Evolutionary conservation across 75 land plant genomes (phyloP).

Genomic region (Pinus tabuliformis): DNA sequence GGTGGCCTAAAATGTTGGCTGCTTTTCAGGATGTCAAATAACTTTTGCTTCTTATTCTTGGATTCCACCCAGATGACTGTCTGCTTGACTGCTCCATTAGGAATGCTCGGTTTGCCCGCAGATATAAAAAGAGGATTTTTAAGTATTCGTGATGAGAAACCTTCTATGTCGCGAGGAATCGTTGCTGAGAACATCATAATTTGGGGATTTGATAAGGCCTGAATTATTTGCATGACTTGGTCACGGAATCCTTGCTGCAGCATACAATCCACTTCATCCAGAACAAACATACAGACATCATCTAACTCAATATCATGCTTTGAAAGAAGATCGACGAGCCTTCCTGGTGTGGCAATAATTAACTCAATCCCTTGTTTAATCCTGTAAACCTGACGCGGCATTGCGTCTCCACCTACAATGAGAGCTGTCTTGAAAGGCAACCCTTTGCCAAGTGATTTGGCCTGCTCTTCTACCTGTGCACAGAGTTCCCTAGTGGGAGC

Average conservation of each 20-base stretch:
- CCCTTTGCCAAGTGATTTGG: conserved; percentile 74
- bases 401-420: conserved; percentile 87
- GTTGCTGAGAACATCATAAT: conserved; percentile 90
- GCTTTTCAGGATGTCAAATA: conserved; percentile 79
- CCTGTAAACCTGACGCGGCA: conserved; percentile 73
- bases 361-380: conserved; percentile 80
- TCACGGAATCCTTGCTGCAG: conserved; percentile 81
- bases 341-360: conserved; percentile 85
- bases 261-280: conserved; percentile 95
- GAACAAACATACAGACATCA: conserved; percentile 60
- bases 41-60: conserved; percentile 81
- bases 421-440: conserved; percentile 83
- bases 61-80: conserved; percentile 85
- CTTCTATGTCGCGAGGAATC: conserved; percentile 62
- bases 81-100: conserved; percentile 72
- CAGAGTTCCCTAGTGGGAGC: conserved; percentile 92
- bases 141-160: conserved; percentile 39
- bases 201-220: conserved; percentile 72
- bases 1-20: conserved; percentile 78
- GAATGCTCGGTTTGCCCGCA: conserved; percentile 49
- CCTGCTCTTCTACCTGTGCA: conserved; percentile 88
- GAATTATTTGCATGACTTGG: conserved; percentile 83
- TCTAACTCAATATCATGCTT: conserved; percentile 62
- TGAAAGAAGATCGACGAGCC: conserved; percentile 73
- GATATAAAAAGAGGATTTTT: conserved; percentile 50